phyloP scores from a whole-genome alignment of 2,329 filamentous ascomycete genomes.

The Aspergillus puulaauensis region DNA sequence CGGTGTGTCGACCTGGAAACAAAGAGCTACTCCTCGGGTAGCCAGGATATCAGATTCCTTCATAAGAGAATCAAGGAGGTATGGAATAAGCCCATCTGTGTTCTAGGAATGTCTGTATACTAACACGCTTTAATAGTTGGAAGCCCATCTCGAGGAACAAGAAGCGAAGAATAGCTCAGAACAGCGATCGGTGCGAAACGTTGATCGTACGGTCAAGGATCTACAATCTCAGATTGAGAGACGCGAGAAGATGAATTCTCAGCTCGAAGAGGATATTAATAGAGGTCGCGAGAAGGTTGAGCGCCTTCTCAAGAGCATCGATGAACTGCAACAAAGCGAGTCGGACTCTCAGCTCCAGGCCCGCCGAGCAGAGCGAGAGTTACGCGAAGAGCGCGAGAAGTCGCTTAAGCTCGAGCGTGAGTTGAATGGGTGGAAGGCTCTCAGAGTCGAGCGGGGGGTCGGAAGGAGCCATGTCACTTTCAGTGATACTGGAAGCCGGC shows the following conservation, averaged over 20 bases:
- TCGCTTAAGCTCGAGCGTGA: conserved; percentile 80
- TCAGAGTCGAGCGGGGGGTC: conserved; percentile 62
- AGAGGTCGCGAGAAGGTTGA: conserved; percentile 89
- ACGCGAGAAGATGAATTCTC: conserved; percentile 80
- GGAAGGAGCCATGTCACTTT: conserved; percentile 32
- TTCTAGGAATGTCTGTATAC: background rate
- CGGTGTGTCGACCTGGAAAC: conserved; percentile 91
- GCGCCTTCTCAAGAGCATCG: conserved; percentile 84
- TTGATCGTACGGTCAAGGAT: conserved; percentile 92
- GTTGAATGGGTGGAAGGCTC: conserved; percentile 74
- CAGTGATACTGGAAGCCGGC: conserved; percentile 41
- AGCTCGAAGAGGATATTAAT: conserved; percentile 78
- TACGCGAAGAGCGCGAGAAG: conserved; percentile 86
- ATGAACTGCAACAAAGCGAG: conserved; percentile 88
- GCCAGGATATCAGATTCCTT: conserved; percentile 91
- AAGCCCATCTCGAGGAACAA: conserved; percentile 80
- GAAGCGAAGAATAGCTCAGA: conserved; percentile 76
- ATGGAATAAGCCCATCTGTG: conserved; percentile 36
- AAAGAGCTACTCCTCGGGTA: conserved; percentile 91
- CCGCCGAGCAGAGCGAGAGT: conserved; percentile 83
- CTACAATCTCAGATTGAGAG: conserved; percentile 89
- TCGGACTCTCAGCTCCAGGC: conserved; percentile 76
- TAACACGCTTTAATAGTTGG: conserved; percentile 61
- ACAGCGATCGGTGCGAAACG: conserved; percentile 83
- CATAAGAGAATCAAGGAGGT: conserved; percentile 95